Evolutionary conservation across 2,329 filamentous ascomycete species (phyloP), one percentile per base, ranked within the genome.

Genomic region (Teratosphaeriaceae sp.): DNA sequence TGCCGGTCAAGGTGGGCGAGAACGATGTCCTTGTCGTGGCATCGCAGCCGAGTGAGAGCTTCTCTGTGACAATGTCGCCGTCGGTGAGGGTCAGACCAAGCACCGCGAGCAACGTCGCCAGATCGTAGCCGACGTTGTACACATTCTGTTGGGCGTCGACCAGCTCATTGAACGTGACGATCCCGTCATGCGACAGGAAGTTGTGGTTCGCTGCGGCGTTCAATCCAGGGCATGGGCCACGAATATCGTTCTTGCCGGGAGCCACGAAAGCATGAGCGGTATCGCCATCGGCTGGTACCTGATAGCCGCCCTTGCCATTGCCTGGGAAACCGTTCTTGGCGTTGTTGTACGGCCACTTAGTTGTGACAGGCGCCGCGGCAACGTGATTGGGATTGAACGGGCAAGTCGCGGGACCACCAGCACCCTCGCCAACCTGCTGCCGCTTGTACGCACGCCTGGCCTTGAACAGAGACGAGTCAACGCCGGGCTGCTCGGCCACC

Each of bases 41-140:
- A 48, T 71, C 67, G 34, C 67, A 70, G n/a, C 67, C 66, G 36
- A 70, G 68, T 31, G 64, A 67, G 5, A 70, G 58, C 53, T 68
- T 69, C 40, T 60, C 52, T 13, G 67, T 70, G 20, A 66, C 53
- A 3, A 65, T 38, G 42, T 71, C 68, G 16, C 68, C 68, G 38
- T 68, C 66, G 24, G 61, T 61, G 3, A 64, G 49, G 11, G 56
- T 56, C 5, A 71, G 57, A 40, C 65, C 66, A 6, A 68, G 59
- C 6, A 61, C 52, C 2, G 68, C 66, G 9, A 70, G 60, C 11
- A 67, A 50, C 21, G 58, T 56, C 7, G 67, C 62, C 19, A 70
- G 57, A 45, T 69, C 66, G 39, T 65, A 69, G 37, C 59, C 65
- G 18, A 70, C 62, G 27, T 70, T 70, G 57, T 69, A 71, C 20